phyloP scores from a whole-genome alignment of 495 filamentous ascomycete genomes.

The Evernia prunastri region DNA sequence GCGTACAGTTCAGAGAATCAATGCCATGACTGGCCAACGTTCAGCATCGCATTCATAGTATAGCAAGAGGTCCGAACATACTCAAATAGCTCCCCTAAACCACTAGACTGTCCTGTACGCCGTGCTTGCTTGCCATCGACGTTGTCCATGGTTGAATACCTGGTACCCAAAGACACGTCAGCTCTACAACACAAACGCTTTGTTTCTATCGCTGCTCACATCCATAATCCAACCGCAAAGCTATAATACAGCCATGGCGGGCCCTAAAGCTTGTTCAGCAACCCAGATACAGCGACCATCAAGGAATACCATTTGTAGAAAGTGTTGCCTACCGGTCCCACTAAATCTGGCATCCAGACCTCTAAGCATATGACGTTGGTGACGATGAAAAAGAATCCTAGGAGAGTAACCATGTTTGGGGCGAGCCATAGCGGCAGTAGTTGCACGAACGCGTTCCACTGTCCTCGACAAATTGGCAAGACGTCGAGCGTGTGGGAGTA shows the following conservation, averaged over 20 bases:
- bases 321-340: conserved; percentile 65
- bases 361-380: conserved; percentile 74
- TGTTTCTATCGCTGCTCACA: conserved; percentile 44
- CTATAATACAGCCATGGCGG: conserved; percentile 92
- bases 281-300: conserved; percentile 14
- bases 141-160: conserved; percentile 97
- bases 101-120: conserved; percentile 89
- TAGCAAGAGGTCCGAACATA: conserved; percentile 34
- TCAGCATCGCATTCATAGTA: conserved; percentile 28
- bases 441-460: conserved; percentile 98
- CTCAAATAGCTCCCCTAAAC: conserved; percentile 94
- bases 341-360: conserved; percentile 81
- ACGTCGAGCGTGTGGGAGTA: too few relatives aligned
- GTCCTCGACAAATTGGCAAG: conserved; percentile 18
- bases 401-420: conserved; percentile 92
- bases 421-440: conserved; percentile 91
- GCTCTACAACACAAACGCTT: conserved; percentile 5
- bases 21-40: conserved; percentile 67
- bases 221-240: conserved; percentile 89
- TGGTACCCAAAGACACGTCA: conserved; percentile 30
- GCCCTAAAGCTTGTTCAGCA: conserved; percentile 46
- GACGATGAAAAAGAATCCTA: conserved; percentile 92
- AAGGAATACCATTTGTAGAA: neutral
- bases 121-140: conserved; percentile 96
- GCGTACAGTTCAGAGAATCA: conserved; percentile 92